Percentiles rank a stretch among this genome's conserved stretches.
Evolutionary conservation across 495 filamentous ascomycete species (phyloP).

Genomic region (Pseudoneurospora amorphoporcata): DNA sequence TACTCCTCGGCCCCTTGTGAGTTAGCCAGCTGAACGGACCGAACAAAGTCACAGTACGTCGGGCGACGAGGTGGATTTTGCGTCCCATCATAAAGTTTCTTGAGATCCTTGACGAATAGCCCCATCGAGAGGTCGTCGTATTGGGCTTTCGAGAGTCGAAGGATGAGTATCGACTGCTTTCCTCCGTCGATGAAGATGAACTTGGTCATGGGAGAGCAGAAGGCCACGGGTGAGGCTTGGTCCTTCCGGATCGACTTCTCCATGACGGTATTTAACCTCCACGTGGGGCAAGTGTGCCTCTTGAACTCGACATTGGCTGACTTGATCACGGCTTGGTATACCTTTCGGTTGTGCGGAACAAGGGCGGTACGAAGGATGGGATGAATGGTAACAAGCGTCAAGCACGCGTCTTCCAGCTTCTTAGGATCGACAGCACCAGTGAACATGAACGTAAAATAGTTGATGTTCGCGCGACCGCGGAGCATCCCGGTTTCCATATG

Average conservation of each 20-base stretch:
- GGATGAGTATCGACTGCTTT: conserved; percentile 33
- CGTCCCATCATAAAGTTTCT: conserved; percentile 29
- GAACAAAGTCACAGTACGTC: conserved; percentile 34
- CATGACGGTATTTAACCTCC: conserved; percentile 26
- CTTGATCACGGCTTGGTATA: conserved; percentile 36
- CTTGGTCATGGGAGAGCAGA: conserved; percentile 33
- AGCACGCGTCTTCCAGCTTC: conserved; percentile 35
- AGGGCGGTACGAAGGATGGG: conserved; percentile 37
- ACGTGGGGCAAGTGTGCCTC: conserved; percentile 30
- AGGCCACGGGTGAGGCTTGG: conserved; percentile 23
- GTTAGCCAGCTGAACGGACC: conserved; percentile 22
- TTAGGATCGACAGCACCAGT: conserved; percentile 28
- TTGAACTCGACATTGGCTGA: conserved; percentile 29
- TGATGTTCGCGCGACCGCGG: conserved; percentile 27
- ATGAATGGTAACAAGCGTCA: conserved; percentile 27
- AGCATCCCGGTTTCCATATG: conserved; percentile 39
- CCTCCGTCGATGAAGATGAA: conserved; percentile 37
- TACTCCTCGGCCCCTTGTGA: conserved; percentile 28
- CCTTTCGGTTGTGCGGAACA: conserved; percentile 28
- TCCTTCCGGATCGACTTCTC: conserved; percentile 35
- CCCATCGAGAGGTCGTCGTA: conserved; percentile 35
- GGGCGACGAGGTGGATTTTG: conserved; percentile 23
- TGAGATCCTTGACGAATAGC: conserved; percentile 32
- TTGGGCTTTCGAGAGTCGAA: conserved; percentile 36
- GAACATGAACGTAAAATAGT: conserved; percentile 35